phyloP scores from a whole-genome alignment of 805 yeast genomes.

The Wickerhamiella slavikovae region DNA sequence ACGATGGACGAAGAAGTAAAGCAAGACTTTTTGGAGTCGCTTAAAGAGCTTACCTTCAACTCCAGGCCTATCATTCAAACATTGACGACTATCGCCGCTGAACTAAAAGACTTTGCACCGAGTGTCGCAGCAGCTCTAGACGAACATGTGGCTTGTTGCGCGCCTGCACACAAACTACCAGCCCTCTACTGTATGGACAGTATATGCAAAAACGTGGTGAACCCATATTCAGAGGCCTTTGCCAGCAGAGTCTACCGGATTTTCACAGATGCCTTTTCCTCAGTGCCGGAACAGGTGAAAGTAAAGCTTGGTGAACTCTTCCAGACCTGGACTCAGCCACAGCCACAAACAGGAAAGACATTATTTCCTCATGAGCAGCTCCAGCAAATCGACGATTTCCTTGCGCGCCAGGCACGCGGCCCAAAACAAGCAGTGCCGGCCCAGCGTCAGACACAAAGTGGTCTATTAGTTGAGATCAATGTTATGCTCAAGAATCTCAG shows the following conservation, averaged over 20 bases:
- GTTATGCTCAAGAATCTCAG: slow-evolving; percentile 10
- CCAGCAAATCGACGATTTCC: slow-evolving; percentile 50
- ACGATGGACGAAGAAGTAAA: slow-evolving; percentile 14
- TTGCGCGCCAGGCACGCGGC: slow-evolving; percentile 14
- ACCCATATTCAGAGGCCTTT: slow-evolving; percentile 68
- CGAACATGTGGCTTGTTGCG: slow-evolving; percentile 47
- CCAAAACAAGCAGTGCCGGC: slow-evolving; percentile 1
- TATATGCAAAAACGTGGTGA: slow-evolving; percentile 74
- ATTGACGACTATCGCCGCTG: slow-evolving; percentile 70
- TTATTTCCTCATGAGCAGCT: slow-evolving; percentile 55
- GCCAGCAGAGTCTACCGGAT: slow-evolving; percentile 47
- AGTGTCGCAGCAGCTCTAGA: slow-evolving; percentile 61
- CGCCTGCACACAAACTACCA: slow-evolving; percentile 69
- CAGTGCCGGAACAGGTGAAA: slow-evolving; percentile 58
- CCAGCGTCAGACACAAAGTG: slow-evolving; percentile 11
- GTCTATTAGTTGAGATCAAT: slow-evolving; percentile 15
- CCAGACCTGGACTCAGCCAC: slow-evolving; percentile 67
- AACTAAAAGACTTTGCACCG: slow-evolving; percentile 55
- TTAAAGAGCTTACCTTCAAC: slow-evolving; percentile 64
- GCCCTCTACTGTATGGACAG: slow-evolving; percentile 77
- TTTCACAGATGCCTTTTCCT: slow-evolving; percentile 58
- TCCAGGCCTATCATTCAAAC: slow-evolving; percentile 78
- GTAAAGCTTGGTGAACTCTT: slow-evolving; percentile 55
- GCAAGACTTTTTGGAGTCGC: slow-evolving; percentile 48
- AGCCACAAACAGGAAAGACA: slow-evolving; percentile 38